These are phyloP conservation scores for Thymus quinquecostatus DNA, from an alignment of 257 asterid species.

Conservation along the genomic window DNA sequence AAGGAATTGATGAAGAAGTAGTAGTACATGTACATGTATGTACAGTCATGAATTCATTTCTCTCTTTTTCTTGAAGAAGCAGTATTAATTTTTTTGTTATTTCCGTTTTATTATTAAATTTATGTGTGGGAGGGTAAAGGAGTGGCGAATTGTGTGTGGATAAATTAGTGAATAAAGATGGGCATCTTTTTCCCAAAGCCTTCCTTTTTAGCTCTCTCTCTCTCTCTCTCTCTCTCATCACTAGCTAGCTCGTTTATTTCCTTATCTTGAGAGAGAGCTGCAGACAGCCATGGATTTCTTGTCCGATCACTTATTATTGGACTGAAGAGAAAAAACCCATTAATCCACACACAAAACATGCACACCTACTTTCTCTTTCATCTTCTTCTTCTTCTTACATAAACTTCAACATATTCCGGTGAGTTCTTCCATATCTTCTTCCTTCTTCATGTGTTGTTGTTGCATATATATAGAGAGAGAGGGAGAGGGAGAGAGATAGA, in stretches of 20 bases:
- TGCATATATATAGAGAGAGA: background rate
- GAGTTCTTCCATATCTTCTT: background rate
- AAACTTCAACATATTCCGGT: background rate
- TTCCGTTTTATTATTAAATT: background rate
- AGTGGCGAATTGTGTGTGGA: conserved; percentile 42
- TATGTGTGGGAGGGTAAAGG: conserved; percentile 22
- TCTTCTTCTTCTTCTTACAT: background rate
- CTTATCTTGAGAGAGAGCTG: conserved; percentile 45
- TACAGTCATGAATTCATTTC: conserved; percentile 6
- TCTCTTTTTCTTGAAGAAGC: conserved; percentile 31
- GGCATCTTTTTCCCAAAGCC: conserved; percentile 48
- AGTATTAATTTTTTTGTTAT: background rate
- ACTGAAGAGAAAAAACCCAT: conserved; percentile 22
- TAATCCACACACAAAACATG: conserved; percentile 13
- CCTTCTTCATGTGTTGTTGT: background rate
- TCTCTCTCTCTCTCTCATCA: conserved; percentile 36
- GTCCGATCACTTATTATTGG: conserved; percentile 31
- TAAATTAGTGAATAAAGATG: conserved; percentile 67
- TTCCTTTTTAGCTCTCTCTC: conserved; percentile 50
- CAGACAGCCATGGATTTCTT: conserved; percentile 42
- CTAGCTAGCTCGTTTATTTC: conserved; percentile 35
- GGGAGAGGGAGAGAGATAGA: background rate
- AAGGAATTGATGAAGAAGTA: background rate
- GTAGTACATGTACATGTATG: conserved; percentile 26
- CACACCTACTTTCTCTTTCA: conserved; percentile 4